These are phyloP conservation scores for Hyphopichia homilentoma DNA, from an alignment of 805 yeast genomes.

Conservation along the genomic window DNA sequence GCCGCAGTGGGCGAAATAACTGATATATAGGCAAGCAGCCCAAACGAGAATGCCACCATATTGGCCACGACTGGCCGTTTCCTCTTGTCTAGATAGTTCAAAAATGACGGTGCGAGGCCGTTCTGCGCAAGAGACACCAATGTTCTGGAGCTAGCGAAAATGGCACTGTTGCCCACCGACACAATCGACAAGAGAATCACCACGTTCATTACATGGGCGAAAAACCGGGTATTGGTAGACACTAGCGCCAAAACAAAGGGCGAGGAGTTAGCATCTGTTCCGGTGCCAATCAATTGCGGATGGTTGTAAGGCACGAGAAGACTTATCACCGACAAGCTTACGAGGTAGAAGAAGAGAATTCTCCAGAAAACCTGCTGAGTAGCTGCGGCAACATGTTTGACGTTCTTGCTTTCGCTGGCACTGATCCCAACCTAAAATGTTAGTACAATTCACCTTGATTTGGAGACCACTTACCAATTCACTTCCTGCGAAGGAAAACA, in stretches of 20 bases:
- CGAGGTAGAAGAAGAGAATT: conserved; percentile 59
- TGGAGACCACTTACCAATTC: conserved; percentile 7
- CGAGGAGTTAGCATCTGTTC: conserved; percentile 16
- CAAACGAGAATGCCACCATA: conserved; percentile 3
- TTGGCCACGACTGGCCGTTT: conserved; percentile 8
- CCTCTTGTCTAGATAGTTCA: conserved; percentile 8
- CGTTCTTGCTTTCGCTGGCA: conserved; percentile 24
- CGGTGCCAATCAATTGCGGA: conserved; percentile 6
- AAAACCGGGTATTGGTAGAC: conserved; percentile 12
- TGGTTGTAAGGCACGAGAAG: conserved; percentile 11
- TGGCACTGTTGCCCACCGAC: conserved; percentile 22
- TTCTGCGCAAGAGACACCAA: conserved; percentile 19
- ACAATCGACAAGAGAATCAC: conserved; percentile 20
- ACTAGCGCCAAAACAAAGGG: conserved; percentile 25
- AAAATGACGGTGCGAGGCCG: conserved; percentile 16
- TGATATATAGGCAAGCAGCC: conserved; percentile 6
- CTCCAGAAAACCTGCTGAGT: conserved; percentile 57
- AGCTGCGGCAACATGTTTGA: conserved; percentile 5
- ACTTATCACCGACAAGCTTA: conserved; percentile 28
- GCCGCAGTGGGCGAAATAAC: conserved; percentile 6
- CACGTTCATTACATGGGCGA: conserved; percentile 18
- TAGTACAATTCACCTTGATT: neutral
- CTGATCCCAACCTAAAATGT: conserved; percentile 25
- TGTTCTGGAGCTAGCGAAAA: conserved; percentile 20
- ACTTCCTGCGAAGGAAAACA: conserved; percentile 19